These are phyloP conservation scores for California macrophylla DNA, from an alignment of 441 rosid genomes.

Conservation along the genomic window DNA sequence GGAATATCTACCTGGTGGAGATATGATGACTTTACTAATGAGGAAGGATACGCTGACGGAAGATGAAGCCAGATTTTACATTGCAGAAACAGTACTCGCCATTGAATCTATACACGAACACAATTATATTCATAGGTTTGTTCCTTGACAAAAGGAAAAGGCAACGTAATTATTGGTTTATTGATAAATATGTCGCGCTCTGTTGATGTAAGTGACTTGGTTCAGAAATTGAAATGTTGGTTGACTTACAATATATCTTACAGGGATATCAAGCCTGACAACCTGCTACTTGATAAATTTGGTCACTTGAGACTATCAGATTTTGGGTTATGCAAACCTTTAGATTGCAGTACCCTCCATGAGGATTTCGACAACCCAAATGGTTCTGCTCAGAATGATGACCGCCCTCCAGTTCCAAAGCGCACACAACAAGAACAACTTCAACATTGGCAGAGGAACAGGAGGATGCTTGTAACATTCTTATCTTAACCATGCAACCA, in stretches of 20 bases:
- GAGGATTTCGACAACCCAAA: slow-evolving; percentile 10
- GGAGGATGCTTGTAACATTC: slow-evolving; percentile 20
- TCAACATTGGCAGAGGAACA: slow-evolving; percentile 22
- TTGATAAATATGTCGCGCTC: slow-evolving; percentile 4
- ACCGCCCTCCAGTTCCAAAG: not conserved
- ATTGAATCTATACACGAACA: slow-evolving; percentile 26
- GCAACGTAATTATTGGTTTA: slow-evolving; percentile 53
- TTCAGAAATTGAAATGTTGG: slow-evolving; percentile 9
- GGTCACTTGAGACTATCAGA: slow-evolving; percentile 25
- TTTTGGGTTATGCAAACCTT: slow-evolving; percentile 23
- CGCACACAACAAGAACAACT: slow-evolving; percentile 18
- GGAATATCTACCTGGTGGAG: slow-evolving; percentile 27
- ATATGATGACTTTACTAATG: slow-evolving; percentile 25
- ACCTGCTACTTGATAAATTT: slow-evolving; percentile 18
- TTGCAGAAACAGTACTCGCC: slow-evolving; percentile 22
- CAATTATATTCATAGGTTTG: slow-evolving; percentile 22
- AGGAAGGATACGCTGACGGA: slow-evolving; percentile 25
- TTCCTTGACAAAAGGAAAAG: not conserved
- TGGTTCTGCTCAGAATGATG: not conserved
- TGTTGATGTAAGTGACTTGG: not conserved
- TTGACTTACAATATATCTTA: no score
- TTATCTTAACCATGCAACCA: not conserved
- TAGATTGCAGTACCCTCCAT: slow-evolving; percentile 19
- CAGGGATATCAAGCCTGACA: slow-evolving; percentile 26
- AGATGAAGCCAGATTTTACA: slow-evolving; percentile 18